phyloP scores from a whole-genome alignment of 306 rosid species.

The Cicer bijugum region DNA sequence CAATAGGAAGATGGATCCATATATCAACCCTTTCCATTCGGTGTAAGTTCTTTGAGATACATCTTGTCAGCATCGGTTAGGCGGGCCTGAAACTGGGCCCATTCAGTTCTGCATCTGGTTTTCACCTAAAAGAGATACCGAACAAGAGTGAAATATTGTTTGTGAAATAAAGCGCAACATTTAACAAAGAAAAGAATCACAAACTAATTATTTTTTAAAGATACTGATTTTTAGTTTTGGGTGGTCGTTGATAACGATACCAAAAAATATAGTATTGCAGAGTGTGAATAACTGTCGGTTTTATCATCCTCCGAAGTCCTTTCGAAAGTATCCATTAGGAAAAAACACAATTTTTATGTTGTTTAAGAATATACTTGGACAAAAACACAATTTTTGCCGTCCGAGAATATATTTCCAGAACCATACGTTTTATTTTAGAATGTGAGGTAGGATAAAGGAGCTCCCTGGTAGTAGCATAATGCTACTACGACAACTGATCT shows the following conservation, averaged over 20 bases:
- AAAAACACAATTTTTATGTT: too few species aligned
- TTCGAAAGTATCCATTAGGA: too few species aligned
- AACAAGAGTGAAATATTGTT: not conserved
- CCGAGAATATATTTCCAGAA: too few species aligned
- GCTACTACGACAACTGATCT: not conserved
- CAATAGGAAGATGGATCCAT: conserved; percentile 24
- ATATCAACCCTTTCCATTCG: conserved; percentile 46
- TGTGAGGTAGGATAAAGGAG: too few species aligned
- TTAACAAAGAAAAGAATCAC: not conserved
- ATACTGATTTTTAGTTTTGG: not conserved
- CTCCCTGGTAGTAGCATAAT: too few species aligned
- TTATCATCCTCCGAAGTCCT: too few species aligned
- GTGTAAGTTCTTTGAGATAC: conserved; percentile 53
- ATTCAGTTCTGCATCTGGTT: conserved; percentile 85
- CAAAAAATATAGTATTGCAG: not conserved
- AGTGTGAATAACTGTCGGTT: not conserved
- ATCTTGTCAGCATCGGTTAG: conserved; percentile 68
- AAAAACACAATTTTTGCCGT: too few species aligned
- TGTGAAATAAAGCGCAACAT: not conserved
- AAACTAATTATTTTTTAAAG: not conserved
- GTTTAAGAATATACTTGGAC: too few species aligned
- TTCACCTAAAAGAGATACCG: conserved; percentile 68
- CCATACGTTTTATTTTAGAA: too few species aligned
- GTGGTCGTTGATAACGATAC: not conserved
- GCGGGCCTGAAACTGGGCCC: conserved; percentile 89